Evolutionary conservation across 805 yeast species (phyloP), one percentile per base, ranked within the genome.

Genomic region (Suhomyces sp.): DNA sequence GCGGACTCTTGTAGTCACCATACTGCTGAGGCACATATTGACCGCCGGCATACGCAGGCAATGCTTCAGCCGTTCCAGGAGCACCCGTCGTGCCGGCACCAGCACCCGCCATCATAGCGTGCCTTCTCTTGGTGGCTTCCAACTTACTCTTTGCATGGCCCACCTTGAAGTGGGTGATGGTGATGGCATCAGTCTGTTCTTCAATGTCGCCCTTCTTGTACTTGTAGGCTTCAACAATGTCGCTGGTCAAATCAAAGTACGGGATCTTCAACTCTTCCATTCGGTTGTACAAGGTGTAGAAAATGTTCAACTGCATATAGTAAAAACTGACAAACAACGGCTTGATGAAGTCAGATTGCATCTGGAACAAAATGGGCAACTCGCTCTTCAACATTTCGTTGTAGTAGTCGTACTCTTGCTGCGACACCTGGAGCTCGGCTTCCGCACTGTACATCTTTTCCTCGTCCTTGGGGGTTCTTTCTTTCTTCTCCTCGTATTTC

Each of bases 201-300:
- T 91, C 96, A 47, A 93, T 83, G 60, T 90, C 86, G 41, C 98
- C 99, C 69, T 96, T 85, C 75, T 94, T 94, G 57, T 77, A 78
- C 31, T 68, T 71, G 72, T 86, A 94, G 3, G 92, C 87, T 67
- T 88, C 93, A 51, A 88, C 78, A 57, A 94, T 88, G 67, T 91
- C 98, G 45, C 88, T 79, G 48, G 83, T 77, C 66, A 94, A 77
- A 68, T 94, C 96, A 71, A 94, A 94, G 73, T 94, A 94, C 13
- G 97, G 97, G 60, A 94, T 94, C 74, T 94, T 91, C 88, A 93
- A 85, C 67, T 90, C 96, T 73, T 93, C 97, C 90, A 93, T 89
- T 63, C 88, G 83, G 66, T 81, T 87, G 76, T 89, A 92, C 57
- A 94, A 77, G 1, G 97, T 91, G 79, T 94, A 94, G 71, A 92